Percentiles rank a stretch among this genome's conserved stretches.
Evolutionary conservation across 2,329 filamentous ascomycete species (phyloP).

Genomic region (Clarireedia homoeocarpa): DNA sequence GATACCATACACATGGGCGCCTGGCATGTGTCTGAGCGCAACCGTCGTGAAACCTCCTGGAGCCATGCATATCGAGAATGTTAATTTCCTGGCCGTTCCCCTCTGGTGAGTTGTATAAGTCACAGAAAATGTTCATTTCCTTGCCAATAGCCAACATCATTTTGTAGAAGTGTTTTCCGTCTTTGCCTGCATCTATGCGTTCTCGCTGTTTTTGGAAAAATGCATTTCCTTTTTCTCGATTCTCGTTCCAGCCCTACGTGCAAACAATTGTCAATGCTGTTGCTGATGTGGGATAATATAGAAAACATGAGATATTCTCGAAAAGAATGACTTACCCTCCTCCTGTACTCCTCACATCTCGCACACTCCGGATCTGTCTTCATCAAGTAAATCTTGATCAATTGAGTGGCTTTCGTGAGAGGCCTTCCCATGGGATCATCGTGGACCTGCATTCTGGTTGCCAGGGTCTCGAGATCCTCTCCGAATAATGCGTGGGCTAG

Average conservation of each 20-base stretch:
- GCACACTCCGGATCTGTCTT: constrained; percentile 14
- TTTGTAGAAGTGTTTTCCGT: constrained; percentile 29
- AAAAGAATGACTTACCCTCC: constrained; percentile 11
- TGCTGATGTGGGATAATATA: neutral
- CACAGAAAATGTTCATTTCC: constrained; percentile 30
- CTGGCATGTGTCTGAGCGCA: constrained; percentile 8
- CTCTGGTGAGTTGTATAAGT: neutral
- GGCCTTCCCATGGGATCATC: neutral
- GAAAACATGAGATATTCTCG: neutral
- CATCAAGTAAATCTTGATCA: constrained; percentile 16
- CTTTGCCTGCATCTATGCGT: constrained; percentile 30
- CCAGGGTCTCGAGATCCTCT: neutral
- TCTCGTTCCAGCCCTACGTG: constrained; percentile 35
- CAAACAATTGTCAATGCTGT: neutral
- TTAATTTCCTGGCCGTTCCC: constrained; percentile 4
- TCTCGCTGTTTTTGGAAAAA: constrained; percentile 36
- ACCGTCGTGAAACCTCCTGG: constrained; percentile 17
- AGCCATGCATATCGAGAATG: constrained; percentile 25
- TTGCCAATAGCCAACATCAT: constrained; percentile 38
- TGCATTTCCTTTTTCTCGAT: constrained; percentile 34
- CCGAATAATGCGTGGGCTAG: neutral
- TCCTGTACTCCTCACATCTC: constrained; percentile 15
- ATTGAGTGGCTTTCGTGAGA: constrained; percentile 3
- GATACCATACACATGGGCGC: constrained; percentile 14
- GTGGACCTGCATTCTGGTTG: neutral